phyloP scores from a whole-genome alignment of 768 basidiomycete genomes.

The Asterophora parasitica region DNA sequence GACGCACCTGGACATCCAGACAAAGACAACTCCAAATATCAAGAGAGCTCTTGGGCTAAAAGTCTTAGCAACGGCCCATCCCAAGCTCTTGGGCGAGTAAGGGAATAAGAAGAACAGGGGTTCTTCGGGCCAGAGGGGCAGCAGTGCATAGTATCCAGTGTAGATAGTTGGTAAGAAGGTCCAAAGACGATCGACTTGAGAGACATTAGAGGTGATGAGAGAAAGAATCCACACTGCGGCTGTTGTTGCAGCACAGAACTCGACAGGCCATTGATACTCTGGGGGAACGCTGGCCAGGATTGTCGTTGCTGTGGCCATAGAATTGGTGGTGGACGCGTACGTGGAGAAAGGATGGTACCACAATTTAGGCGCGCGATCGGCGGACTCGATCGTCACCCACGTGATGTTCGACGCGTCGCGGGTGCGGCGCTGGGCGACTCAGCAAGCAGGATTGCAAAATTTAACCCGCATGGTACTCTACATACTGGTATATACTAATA shows the following conservation, averaged over 20 bases:
- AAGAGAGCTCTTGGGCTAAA: constrained; percentile 70
- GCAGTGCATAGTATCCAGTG: constrained; percentile 73
- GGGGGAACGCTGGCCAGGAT: constrained; percentile 26
- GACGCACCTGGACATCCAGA: constrained; percentile 56
- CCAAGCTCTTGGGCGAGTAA: constrained; percentile 48
- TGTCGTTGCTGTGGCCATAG: constrained; percentile 8
- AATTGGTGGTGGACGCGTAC: background rate
- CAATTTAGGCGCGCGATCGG: no score
- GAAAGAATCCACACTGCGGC: constrained; percentile 52
- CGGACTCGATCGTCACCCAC: no score
- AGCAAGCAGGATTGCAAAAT: no score
- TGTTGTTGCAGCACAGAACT: constrained; percentile 51
- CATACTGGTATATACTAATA: no score
- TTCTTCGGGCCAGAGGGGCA: constrained; percentile 53
- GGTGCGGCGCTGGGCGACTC: no score
- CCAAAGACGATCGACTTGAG: constrained; percentile 84
- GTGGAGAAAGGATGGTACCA: no score
- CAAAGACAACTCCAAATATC: constrained; percentile 65
- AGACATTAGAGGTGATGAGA: constrained; percentile 71
- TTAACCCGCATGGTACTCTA: no score
- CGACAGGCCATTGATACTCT: constrained; percentile 55
- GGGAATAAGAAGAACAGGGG: constrained; percentile 44
- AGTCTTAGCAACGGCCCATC: constrained; percentile 33
- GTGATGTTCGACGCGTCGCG: no score
- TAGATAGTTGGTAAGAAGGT: constrained; percentile 80